These are phyloP conservation scores for Chlamydomonas applanata DNA, from an alignment of 139 green algal genomes.

Conservation along the genomic window DNA sequence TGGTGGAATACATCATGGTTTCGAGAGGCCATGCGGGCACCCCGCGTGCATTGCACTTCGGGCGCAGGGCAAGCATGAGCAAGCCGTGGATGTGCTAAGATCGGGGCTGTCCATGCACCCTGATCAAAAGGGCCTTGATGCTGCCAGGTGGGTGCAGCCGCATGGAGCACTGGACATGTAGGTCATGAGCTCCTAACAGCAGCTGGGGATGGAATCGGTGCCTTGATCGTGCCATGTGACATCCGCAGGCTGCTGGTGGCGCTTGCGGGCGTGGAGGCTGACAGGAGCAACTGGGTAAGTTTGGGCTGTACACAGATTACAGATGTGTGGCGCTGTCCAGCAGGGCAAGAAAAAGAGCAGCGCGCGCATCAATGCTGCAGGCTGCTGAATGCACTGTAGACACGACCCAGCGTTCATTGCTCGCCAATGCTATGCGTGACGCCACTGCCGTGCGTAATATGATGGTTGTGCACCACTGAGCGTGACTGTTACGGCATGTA, in stretches of 20 bases:
- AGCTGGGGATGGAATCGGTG: too few relatives aligned
- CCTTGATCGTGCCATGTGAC: too few relatives aligned
- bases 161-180: neutral
- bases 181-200: too few relatives aligned
- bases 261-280: slow-evolving; percentile 35
- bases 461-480: too few relatives aligned
- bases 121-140: neutral
- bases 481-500: too few relatives aligned
- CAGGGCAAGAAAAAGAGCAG: neutral
- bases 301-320: neutral
- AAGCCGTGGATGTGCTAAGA: slow-evolving; percentile 53
- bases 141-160: neutral
- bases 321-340: neutral
- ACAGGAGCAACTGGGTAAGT: slow-evolving; percentile 46
- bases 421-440: too few relatives aligned
- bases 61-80: slow-evolving; percentile 38
- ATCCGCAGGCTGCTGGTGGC: slow-evolving; percentile 39
- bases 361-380: neutral
- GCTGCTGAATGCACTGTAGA: too few relatives aligned
- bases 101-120: slow-evolving; percentile 38
- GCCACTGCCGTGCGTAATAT: too few relatives aligned
- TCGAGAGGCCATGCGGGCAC: neutral
- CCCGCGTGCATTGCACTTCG: neutral
- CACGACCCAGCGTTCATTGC: too few relatives aligned
- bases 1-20: neutral